phyloP scores from a whole-genome alignment of 2,329 filamentous ascomycete genomes.

The Cercospora sp. region DNA sequence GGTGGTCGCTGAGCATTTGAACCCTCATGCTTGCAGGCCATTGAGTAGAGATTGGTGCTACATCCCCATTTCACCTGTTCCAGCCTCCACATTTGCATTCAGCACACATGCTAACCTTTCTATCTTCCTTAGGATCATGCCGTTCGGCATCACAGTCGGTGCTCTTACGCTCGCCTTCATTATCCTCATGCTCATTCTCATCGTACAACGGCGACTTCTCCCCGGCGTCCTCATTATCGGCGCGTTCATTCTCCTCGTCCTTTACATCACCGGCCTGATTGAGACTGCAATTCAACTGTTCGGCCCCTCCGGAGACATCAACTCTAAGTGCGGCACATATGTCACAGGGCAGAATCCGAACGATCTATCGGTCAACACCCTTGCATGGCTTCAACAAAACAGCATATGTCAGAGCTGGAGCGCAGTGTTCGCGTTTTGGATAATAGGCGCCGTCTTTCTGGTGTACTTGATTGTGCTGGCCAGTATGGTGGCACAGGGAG shows the following conservation, averaged over 20 bases:
- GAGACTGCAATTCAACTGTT: conserved; percentile 64
- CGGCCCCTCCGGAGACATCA: conserved; percentile 56
- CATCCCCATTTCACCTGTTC: neutral
- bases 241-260: conserved; percentile 61
- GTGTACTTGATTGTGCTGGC: conserved; percentile 66
- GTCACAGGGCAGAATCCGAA: conserved; percentile 51
- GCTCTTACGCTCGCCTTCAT: conserved; percentile 60
- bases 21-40: conserved; percentile 2
- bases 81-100: neutral
- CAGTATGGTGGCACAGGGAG: conserved; percentile 36
- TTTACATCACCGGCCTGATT: conserved; percentile 63
- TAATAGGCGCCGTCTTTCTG: conserved; percentile 63
- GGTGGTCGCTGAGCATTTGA: conserved; percentile 6
- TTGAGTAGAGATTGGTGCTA: conserved; percentile 15
- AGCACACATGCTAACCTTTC: neutral
- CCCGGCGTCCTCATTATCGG: conserved; percentile 61
- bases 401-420: conserved; percentile 66
- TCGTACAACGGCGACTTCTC: conserved; percentile 57
- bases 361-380: conserved; percentile 55
- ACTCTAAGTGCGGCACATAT: conserved; percentile 60
- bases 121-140: conserved; percentile 57
- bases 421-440: conserved; percentile 63
- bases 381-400: conserved; percentile 63
- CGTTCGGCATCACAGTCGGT: conserved; percentile 61
- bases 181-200: conserved; percentile 58